Conservation (phyloP, 148 eudicot species). For the Salicornia ramosissima region DNA sequence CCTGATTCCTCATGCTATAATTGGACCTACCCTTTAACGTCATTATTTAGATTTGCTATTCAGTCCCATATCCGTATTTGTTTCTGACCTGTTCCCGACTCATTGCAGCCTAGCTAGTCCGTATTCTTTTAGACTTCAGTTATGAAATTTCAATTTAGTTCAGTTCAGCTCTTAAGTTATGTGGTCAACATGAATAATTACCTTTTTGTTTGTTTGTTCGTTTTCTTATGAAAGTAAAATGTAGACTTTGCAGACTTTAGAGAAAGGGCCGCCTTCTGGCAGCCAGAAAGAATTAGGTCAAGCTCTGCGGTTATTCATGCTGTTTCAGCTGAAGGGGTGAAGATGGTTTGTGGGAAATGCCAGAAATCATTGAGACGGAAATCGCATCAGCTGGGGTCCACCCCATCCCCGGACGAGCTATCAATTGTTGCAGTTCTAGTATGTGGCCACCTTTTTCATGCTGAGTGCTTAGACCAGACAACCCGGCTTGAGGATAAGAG, state of each 20-base stretch:
- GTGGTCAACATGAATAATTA: no score
- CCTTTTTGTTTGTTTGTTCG: no score
- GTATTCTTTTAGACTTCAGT: no score
- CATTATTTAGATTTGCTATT: no score
- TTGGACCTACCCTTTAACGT: no score
- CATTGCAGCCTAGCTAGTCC: no score
- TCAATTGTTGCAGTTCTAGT: conserved; percentile 72
- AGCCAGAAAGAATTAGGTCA: conserved; percentile 52
- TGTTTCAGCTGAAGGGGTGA: conserved; percentile 29
- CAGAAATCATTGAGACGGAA: conserved; percentile 48
- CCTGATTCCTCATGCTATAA: no score
- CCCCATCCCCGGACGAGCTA: conserved; percentile 37
- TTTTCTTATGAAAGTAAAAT: no score
- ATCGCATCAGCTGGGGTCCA: conserved; percentile 30
- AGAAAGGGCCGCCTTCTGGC: conserved; percentile 36
- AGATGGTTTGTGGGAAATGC: conserved; percentile 59
- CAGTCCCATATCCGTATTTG: no score
- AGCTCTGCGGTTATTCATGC: conserved; percentile 30
- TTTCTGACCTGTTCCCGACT: no score
- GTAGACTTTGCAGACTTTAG: conserved; percentile 39
- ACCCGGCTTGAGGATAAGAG: conserved; percentile 50
- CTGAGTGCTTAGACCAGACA: conserved; percentile 67
- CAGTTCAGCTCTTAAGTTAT: no score
- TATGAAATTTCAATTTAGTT: no score
- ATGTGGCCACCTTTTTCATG: conserved; percentile 83